Conservation (phyloP, 306 rosid genomes). For the Vigna radiata region DNA sequence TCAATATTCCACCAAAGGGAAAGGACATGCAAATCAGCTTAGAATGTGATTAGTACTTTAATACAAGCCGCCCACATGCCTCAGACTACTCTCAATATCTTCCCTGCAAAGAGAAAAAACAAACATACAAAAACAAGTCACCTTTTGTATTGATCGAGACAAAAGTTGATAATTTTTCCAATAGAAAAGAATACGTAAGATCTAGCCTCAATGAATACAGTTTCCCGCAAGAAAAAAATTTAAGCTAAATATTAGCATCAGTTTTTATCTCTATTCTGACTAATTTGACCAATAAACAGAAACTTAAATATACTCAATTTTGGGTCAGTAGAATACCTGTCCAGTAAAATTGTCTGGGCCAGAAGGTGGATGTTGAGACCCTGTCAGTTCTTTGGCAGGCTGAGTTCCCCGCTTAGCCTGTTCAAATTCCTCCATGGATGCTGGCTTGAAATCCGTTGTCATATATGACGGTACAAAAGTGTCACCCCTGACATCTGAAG, state of each 20-base stretch:
- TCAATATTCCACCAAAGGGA: neutral
- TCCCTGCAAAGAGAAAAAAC: constrained; percentile 62
- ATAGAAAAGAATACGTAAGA: constrained; percentile 9
- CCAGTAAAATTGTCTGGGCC: constrained; percentile 56
- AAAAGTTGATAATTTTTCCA: neutral
- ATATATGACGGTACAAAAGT: constrained; percentile 55
- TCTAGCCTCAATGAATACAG: neutral
- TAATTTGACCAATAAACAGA: neutral
- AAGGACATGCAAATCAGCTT: constrained; percentile 23
- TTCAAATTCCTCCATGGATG: constrained; percentile 62
- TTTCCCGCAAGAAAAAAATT: neutral
- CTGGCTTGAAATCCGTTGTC: constrained; percentile 58
- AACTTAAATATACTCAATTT: neutral
- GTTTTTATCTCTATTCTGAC: constrained; percentile 3
- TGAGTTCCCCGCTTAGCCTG: constrained; percentile 41
- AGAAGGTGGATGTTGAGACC: constrained; percentile 61
- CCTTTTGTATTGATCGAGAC: constrained; percentile 19
- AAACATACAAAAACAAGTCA: constrained; percentile 23
- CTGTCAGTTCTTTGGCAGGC: constrained; percentile 46
- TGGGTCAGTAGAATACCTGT: constrained; percentile 34
- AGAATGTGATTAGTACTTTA: constrained; percentile 19
- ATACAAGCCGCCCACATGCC: constrained; percentile 16
- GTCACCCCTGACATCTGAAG: constrained; percentile 46
- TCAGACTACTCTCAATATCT: constrained; percentile 47
- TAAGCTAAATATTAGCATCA: neutral